Conservation (phyloP, 192 early-diverging fungal species). For the Coemansia sp. region DNA sequence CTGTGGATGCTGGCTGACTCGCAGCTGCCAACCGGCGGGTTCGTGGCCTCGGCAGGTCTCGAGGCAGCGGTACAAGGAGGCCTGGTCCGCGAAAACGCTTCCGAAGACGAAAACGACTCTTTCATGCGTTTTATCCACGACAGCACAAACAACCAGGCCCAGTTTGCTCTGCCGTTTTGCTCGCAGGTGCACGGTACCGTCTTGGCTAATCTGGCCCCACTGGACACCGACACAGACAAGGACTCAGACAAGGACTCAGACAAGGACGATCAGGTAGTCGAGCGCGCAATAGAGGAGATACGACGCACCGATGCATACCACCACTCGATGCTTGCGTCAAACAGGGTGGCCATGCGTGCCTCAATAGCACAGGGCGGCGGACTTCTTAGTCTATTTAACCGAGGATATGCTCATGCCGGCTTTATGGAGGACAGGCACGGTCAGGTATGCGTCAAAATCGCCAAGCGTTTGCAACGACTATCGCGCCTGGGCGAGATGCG, state of each 20-base stretch:
- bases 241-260: slow-evolving; percentile 17
- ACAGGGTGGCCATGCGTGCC: slow-evolving; percentile 47
- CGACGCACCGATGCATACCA: slow-evolving; percentile 28
- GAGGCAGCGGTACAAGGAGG: slow-evolving; percentile 80
- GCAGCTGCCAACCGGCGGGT: slow-evolving; percentile 91
- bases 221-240: slow-evolving; percentile 21
- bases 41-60: slow-evolving; percentile 88
- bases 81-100: slow-evolving; percentile 42
- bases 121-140: slow-evolving; percentile 56
- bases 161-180: slow-evolving; percentile 71
- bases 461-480: slow-evolving; percentile 53
- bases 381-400: slow-evolving; percentile 49
- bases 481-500: slow-evolving; percentile 46
- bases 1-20: slow-evolving; percentile 88
- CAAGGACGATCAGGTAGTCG: slow-evolving; percentile 4
- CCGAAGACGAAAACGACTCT: slow-evolving; percentile 24
- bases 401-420: slow-evolving; percentile 38
- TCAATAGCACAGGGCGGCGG: slow-evolving; percentile 53
- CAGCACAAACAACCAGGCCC: slow-evolving; percentile 70
- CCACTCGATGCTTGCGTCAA: slow-evolving; percentile 44
- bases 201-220: not conserved
- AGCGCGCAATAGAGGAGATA: slow-evolving; percentile 13
- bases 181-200: slow-evolving; percentile 26
- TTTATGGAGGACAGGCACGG: slow-evolving; percentile 35
- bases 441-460: slow-evolving; percentile 18